Percentiles rank a stretch among this genome's conserved stretches.
Conservation (phyloP, 495 filamentous ascomycete species). For the Xylona heveae region DNA sequence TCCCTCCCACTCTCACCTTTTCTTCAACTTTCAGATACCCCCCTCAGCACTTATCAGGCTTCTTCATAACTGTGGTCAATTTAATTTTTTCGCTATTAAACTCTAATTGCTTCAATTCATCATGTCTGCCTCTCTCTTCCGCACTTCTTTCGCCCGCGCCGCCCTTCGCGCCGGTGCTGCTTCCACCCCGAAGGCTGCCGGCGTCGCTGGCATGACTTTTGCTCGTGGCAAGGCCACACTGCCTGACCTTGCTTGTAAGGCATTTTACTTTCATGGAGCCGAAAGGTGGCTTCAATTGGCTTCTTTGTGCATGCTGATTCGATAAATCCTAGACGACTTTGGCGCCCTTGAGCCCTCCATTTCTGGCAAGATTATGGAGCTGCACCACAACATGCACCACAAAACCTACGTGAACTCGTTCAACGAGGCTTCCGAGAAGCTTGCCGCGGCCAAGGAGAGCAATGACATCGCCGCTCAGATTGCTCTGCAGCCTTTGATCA, state of each 20-base stretch:
- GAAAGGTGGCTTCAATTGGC: no score
- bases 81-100: no score
- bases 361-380: conserved; percentile 96
- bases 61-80: no score
- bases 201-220: conserved; percentile 42
- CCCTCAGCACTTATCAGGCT: no score
- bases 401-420: conserved; percentile 57
- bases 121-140: conserved; percentile 36
- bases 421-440: conserved; percentile 40
- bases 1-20: no score
- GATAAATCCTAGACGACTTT: conserved; percentile 24
- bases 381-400: conserved; percentile 64
- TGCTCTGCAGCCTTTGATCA: conserved; percentile 65
- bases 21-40: no score
- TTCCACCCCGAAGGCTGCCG: conserved; percentile 24
- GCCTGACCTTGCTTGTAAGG: conserved; percentile 80
- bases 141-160: conserved; percentile 25
- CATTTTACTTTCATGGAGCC: no score
- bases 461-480: conserved; percentile 49
- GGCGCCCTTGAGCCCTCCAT: conserved; percentile 81
- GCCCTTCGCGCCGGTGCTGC: conserved; percentile 30
- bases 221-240: conserved; percentile 75
- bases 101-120: no score
- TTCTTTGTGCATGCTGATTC: no score
- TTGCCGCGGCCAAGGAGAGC: conserved; percentile 32